These are phyloP conservation scores for Moesziomyces aphidis DNA, from an alignment of 1,284 basidiomycete species.

Conservation along the genomic window DNA sequence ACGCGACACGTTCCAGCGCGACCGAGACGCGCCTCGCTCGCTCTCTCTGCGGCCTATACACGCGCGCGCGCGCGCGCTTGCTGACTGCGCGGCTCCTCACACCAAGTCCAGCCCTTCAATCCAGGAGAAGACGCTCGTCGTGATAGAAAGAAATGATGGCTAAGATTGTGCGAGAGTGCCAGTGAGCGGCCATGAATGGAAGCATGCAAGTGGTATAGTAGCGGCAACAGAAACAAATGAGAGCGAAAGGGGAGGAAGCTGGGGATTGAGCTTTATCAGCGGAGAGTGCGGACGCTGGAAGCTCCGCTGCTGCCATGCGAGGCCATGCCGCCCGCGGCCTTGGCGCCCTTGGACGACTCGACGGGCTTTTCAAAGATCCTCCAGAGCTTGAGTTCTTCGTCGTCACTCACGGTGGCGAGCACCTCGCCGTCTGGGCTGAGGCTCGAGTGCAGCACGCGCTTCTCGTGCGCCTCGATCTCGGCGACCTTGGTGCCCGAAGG, in stretches of 20 bases:
- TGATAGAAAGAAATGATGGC: not conserved
- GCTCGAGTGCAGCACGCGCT: slow-evolving; percentile 56
- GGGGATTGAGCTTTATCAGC: slow-evolving; percentile 1
- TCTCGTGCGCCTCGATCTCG: slow-evolving; percentile 66
- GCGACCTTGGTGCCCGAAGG: slow-evolving; percentile 60
- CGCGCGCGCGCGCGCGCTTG: too few relatives aligned
- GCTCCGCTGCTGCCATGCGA: slow-evolving; percentile 13
- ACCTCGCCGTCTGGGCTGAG: slow-evolving; percentile 65
- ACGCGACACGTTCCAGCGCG: slow-evolving; percentile 36
- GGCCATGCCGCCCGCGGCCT: slow-evolving; percentile 20
- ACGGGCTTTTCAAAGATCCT: slow-evolving; percentile 62
- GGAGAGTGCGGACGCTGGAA: slow-evolving; percentile 38
- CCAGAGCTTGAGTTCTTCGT: slow-evolving; percentile 68
- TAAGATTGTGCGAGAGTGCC: not conserved
- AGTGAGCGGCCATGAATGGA: not conserved
- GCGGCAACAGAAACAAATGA: not conserved
- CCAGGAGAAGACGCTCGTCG: too few relatives aligned
- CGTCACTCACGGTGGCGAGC: slow-evolving; percentile 63
- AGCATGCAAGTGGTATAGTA: slow-evolving; percentile 1
- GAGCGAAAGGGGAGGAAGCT: too few relatives aligned
- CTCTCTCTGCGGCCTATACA: too few relatives aligned
- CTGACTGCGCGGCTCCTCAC: not conserved
- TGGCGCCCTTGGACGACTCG: slow-evolving; percentile 44
- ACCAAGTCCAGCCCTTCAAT: not conserved
- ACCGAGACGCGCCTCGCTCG: not conserved